These are phyloP conservation scores for Leccinum broughii DNA, from an alignment of 768 basidiomycete genomes.

Conservation along the genomic window DNA sequence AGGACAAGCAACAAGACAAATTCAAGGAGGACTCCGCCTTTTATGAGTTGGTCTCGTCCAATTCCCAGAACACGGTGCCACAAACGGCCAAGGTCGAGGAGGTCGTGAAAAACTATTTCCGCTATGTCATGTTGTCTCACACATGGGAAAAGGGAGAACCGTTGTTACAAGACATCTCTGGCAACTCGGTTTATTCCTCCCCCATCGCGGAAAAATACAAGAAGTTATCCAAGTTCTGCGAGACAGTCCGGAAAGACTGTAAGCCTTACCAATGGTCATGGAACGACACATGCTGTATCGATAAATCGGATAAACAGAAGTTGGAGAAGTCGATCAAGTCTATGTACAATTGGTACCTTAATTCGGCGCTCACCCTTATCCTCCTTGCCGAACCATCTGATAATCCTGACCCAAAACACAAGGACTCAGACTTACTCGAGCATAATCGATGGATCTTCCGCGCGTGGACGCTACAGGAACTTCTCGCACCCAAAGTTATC, in stretches of 20 bases:
- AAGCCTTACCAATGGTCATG: conserved; percentile 8
- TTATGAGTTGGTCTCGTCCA: conserved; percentile 8
- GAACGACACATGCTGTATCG: conserved; percentile 16
- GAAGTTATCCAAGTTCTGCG: conserved; percentile 12
- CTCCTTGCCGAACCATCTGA: conserved; percentile 8
- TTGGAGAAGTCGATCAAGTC: conserved; percentile 8
- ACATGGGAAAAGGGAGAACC: conserved; percentile 16
- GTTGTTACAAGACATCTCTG: conserved; percentile 6
- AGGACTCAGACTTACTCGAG: conserved; percentile 1
- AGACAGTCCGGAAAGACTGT: conserved; percentile 3
- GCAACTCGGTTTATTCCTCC: not conserved
- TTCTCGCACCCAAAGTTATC: conserved; percentile 12
- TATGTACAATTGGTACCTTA: conserved; percentile 20
- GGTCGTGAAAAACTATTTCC: conserved; percentile 7
- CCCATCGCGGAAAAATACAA: not conserved
- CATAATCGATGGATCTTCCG: conserved; percentile 19
- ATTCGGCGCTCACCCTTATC: conserved; percentile 14
- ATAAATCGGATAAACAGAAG: not conserved
- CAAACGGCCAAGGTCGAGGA: conserved; percentile 1
- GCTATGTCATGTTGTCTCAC: conserved; percentile 22
- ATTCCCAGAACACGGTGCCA: not conserved
- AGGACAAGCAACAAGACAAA: not conserved
- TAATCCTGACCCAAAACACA: not conserved
- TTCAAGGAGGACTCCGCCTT: conserved; percentile 4
- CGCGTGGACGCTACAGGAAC: conserved; percentile 17